These are phyloP conservation scores for Hypoxylon sp. DNA, from an alignment of 2,329 filamentous ascomycete genomes.

Conservation along the genomic window DNA sequence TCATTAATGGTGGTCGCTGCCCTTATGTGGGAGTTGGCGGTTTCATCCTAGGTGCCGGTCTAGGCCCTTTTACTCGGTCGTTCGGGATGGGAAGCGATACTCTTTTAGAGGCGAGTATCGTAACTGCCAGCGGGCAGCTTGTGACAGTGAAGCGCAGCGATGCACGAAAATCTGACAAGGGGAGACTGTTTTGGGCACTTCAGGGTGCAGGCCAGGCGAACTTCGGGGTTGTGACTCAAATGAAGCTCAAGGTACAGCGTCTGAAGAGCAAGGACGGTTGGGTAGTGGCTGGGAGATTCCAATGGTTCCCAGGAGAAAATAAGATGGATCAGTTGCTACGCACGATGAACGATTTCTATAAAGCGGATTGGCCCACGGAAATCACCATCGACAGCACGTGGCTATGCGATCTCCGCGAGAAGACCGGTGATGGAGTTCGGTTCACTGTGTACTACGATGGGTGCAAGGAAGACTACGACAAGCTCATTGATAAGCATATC, in stretches of 20 bases:
- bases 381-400: slow-evolving; percentile 45
- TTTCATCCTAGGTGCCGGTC: slow-evolving; percentile 51
- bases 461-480: slow-evolving; percentile 19
- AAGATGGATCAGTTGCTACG: slow-evolving; percentile 6
- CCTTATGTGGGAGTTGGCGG: slow-evolving; percentile 51
- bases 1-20: slow-evolving; percentile 42
- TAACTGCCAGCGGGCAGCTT: slow-evolving; percentile 42
- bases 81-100: slow-evolving; percentile 51
- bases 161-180: slow-evolving; percentile 25
- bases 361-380: slow-evolving; percentile 36
- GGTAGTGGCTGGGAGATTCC: slow-evolving; percentile 3
- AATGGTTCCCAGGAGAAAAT: slow-evolving; percentile 1
- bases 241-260: slow-evolving; percentile 38
- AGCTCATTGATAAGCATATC: slow-evolving; percentile 20
- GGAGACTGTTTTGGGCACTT: slow-evolving; percentile 51
- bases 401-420: slow-evolving; percentile 27
- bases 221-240: slow-evolving; percentile 49
- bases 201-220: slow-evolving; percentile 53
- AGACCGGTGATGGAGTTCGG: not conserved
- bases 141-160: slow-evolving; percentile 34
- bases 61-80: slow-evolving; percentile 47
- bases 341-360: slow-evolving; percentile 43
- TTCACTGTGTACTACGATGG: not conserved
- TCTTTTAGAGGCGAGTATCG: slow-evolving; percentile 47
- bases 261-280: not conserved